Percentiles rank a stretch among this genome's conserved stretches.
Evolutionary conservation across 1,139 yeast genomes (phyloP).

Genomic region (Yamadazyma atlantica): DNA sequence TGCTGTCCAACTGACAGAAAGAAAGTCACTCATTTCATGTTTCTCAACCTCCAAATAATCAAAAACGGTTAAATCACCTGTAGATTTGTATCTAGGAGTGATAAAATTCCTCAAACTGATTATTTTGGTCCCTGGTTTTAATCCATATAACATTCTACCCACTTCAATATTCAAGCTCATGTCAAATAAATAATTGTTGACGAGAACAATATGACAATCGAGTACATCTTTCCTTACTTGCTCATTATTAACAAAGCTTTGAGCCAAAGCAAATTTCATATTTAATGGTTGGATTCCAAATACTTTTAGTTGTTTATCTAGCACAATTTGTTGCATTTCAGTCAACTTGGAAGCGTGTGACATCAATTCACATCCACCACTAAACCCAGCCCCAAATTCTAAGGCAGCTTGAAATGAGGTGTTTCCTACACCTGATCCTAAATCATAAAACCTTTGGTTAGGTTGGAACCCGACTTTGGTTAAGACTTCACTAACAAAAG

Average conservation of each 20-base stretch:
- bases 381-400: constrained; percentile 71
- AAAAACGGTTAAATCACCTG: constrained; percentile 56
- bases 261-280: constrained; percentile 58
- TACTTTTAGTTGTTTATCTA: constrained; percentile 54
- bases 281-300: constrained; percentile 64
- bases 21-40: constrained; percentile 62
- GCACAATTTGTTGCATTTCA: constrained; percentile 55
- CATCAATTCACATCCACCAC: constrained; percentile 93
- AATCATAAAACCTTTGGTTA: constrained; percentile 65
- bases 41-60: constrained; percentile 67
- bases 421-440: constrained; percentile 95
- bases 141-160: constrained; percentile 59
- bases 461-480: constrained; percentile 59
- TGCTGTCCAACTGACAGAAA: constrained; percentile 87
- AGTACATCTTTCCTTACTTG: constrained; percentile 54
- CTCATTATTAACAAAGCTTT: constrained; percentile 70
- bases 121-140: constrained; percentile 74
- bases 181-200: constrained; percentile 83
- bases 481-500: constrained; percentile 68
- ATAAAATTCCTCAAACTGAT: constrained; percentile 78
- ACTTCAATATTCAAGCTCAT: constrained; percentile 67
- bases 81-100: constrained; percentile 54
- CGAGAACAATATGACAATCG: constrained; percentile 69
- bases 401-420: constrained; percentile 88
- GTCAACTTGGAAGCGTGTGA: constrained; percentile 74